Base-by-base conservation (phyloP, 1,284 basidiomycete genomes). In the Tilletia horrida region DNA sequence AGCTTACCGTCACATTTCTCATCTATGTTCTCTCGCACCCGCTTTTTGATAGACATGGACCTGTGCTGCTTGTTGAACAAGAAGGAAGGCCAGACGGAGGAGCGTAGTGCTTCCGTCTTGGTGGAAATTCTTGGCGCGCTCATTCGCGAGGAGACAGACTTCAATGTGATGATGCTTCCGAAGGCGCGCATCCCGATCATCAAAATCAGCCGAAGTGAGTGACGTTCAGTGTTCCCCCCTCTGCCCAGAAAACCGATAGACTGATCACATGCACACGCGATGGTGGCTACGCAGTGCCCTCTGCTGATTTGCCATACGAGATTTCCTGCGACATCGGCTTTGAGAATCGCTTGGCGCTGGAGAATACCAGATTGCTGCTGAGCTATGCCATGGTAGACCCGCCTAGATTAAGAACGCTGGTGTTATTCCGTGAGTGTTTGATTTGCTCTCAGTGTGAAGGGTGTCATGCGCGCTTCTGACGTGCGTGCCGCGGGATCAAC, bases 121-220 rank as follows among this genome's bases (percentile, higher is more conserved):
- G 95, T 97, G 75, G 92, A 91, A 74, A 91, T 92, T 87, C 88
- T 97, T 52, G 93, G 93, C 55, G 90, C 93, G 83, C 85, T 97
- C 63, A 89, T 98, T 29, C 91, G 96, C 83, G 87, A 93, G 59
- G 94, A 97, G 85, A 97, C 95, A 52, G 94, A 96, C 83, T 97
- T 97, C 82, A 90, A 90, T 79, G 93, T 98, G 84, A 97, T 97
- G 83, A 91, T 93, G 14, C 85, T 98, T 44, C 94, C 95, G 4
- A 91, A 95, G 83, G 95, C 95, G 18, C 89, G 95, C 75, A 97
- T 98, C 85, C 95, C 95, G 27, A 98, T 98, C 83, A 93, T 98
- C 82, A 98, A 98, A 85, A 87, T 98, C 67, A 93, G 90, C 50
- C 87, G 97, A 64, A 89, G 67, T 68, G 57, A 65, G 67, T 66